A percentile compares a stretch with the other conserved stretches of the same genome.
Evolutionary conservation across 352 stramenopile genomes (phyloP).

Genomic region (Pythium aristosporum): DNA sequence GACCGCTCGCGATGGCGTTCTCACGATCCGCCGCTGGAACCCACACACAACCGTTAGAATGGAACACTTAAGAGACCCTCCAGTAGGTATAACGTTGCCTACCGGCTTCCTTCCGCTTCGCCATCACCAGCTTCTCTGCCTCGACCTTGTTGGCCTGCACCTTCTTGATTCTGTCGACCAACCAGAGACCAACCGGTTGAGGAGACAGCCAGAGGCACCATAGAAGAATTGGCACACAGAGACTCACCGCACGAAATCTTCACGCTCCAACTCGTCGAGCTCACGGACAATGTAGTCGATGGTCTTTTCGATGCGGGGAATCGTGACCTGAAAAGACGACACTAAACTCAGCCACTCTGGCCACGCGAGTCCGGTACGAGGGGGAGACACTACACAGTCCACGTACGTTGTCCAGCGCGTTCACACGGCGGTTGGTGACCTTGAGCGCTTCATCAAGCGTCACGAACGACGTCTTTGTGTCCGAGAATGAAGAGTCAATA

Average conservation of each 20-base stretch:
- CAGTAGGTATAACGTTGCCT: background rate
- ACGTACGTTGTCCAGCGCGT: conserved; percentile 96
- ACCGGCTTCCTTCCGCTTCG: conserved; percentile 58
- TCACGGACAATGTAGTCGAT: conserved; percentile 98
- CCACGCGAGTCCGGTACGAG: background rate
- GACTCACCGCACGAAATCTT: conserved; percentile 88
- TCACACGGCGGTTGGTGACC: conserved; percentile 99
- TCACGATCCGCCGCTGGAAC: conserved; percentile 11
- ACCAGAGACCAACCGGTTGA: background rate
- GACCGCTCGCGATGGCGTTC: background rate
- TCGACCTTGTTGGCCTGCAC: conserved; percentile 97
- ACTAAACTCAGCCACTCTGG: background rate
- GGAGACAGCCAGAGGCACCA: background rate
- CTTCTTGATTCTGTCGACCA: conserved; percentile 93
- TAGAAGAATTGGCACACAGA: background rate
- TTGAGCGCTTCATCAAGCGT: conserved; percentile 98
- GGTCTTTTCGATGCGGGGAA: conserved; percentile 96
- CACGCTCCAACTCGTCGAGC: conserved; percentile 98
- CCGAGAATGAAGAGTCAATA: background rate
- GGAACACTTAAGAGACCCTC: background rate
- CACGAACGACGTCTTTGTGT: conserved; percentile 95
- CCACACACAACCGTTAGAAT: background rate
- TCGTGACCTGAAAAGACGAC: conserved; percentile 87
- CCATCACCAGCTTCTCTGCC: conserved; percentile 68
- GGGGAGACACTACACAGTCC: background rate